Evolutionary conservation across 148 eudicot genomes (phyloP), one percentile per base, ranked within the genome.

Genomic region (Amaranthus palmeri): DNA sequence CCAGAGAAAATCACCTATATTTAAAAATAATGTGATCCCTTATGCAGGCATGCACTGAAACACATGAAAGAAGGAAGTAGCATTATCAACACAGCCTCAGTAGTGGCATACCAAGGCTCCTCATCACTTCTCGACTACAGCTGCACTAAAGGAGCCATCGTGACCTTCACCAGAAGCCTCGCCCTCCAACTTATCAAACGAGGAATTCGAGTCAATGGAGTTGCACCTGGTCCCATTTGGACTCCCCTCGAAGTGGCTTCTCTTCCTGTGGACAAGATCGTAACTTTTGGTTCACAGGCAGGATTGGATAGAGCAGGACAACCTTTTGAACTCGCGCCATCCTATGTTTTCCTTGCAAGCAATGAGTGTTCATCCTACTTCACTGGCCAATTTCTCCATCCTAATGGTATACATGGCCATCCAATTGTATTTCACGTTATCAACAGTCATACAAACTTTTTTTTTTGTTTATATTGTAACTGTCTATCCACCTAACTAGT

Each of bases 141-240:
- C 2, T 46, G 81, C 41, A 79, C 67, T 11, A 84, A 76, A 66
- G 86, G 82, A 18, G 84, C 80, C 14, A 72, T 78, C 6, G 78
- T 78, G n/a, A n/a, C 68, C 59, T 84, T 84, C 61, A 84, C 86
- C 3, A 44, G 82, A 50, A 72, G 75, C 43, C 70, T 81, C 0
- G 80, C 77, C 4, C 70, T 78, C 3, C 79, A 79, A 71, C 74
- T 84, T 48, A 72, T 79, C 0, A 54, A 77, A 3, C 80, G 72
- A 67, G 80, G 81, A 15, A 85, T 86, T 17, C 86, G 90, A 9
- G 88, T 85, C 4, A 89, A 86, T 48, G 93, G 78, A 9, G 90
- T 88, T 1, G 88, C 88, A 13, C 81, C 88, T 0, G 90, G 90
- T 2, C 84, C 78, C 5, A 72, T 83, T 1, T 88, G 90, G 90